Evolutionary conservation across 2,329 filamentous ascomycete species (phyloP).

Genomic region (Trichoderma sp.): DNA sequence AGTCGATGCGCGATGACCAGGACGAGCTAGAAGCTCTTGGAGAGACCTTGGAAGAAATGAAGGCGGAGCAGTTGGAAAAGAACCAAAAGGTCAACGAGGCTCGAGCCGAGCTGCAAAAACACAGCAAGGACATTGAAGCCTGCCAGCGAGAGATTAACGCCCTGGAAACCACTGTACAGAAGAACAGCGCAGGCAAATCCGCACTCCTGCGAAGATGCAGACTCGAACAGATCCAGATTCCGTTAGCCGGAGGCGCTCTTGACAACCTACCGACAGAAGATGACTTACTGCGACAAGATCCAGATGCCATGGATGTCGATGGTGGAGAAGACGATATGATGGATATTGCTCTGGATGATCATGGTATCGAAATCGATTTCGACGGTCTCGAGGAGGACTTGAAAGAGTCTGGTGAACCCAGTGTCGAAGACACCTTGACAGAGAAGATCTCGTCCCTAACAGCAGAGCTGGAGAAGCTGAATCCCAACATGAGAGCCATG

Average conservation of each 20-base stretch:
- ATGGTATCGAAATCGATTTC: conserved; percentile 90
- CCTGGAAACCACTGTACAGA: conserved; percentile 83
- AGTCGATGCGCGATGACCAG: conserved; percentile 67
- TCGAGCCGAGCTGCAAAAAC: conserved; percentile 76
- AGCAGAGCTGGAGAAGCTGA: conserved; percentile 84
- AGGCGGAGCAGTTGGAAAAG: conserved; percentile 64
- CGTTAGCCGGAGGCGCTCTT: conserved; percentile 72
- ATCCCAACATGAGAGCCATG: conserved; percentile 93
- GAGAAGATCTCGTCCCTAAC: conserved; percentile 74
- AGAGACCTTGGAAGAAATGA: conserved; percentile 67
- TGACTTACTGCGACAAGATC: conserved; percentile 69
- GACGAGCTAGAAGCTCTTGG: conserved; percentile 75
- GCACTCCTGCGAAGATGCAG: conserved; percentile 83
- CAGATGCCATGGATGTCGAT: conserved; percentile 91
- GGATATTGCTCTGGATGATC: conserved; percentile 72
- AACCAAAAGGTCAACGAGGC: conserved; percentile 75
- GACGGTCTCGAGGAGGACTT: conserved; percentile 77
- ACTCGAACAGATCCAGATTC: conserved; percentile 87
- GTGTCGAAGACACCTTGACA: conserved; percentile 70
- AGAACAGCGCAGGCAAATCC: conserved; percentile 80
- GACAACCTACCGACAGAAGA: conserved; percentile 88
- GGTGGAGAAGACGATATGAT: conserved; percentile 59
- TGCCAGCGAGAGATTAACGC: conserved; percentile 69
- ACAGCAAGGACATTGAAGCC: conserved; percentile 76
- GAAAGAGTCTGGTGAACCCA: conserved; percentile 69